These are phyloP conservation scores for Evernia prunastri DNA, from an alignment of 495 filamentous ascomycete species.

Conservation along the genomic window DNA sequence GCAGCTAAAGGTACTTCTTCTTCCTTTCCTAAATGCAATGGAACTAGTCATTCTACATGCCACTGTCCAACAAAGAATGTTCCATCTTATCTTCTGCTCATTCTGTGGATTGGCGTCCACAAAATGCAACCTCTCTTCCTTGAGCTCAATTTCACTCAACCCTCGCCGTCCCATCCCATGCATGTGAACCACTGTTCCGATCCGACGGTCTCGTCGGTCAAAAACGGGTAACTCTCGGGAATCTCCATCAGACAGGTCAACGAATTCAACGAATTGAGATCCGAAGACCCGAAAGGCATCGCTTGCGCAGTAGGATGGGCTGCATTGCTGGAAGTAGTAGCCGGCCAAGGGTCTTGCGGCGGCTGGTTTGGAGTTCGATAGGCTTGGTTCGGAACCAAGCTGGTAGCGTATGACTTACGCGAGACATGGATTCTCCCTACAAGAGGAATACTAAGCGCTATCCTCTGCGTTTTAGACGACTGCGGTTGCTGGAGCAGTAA, in stretches of 20 bases:
- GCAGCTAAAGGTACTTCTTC: no score
- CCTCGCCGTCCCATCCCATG: conserved; percentile 2
- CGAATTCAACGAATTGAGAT: background rate
- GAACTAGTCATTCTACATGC: background rate
- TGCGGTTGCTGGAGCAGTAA: conserved; percentile 23
- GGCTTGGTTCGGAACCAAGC: background rate
- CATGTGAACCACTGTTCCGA: conserved; percentile 14
- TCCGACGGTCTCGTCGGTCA: conserved; percentile 11
- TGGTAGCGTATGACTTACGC: conserved; percentile 19
- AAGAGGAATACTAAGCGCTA: conserved; percentile 28
- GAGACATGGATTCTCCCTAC: conserved; percentile 29
- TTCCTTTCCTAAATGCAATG: no score
- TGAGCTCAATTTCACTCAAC: background rate
- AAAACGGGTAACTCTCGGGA: conserved; percentile 9
- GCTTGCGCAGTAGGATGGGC: background rate
- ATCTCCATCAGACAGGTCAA: conserved; percentile 13
- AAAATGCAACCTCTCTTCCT: background rate
- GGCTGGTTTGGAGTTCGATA: background rate
- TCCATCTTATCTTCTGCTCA: no score
- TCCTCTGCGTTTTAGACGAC: conserved; percentile 11
- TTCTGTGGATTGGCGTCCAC: background rate
- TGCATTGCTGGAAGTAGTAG: background rate
- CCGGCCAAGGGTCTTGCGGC: conserved; percentile 7
- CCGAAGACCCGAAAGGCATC: background rate
- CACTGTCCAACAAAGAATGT: background rate